These are phyloP conservation scores for Fusarium tupiense DNA, from an alignment of 2,329 filamentous ascomycete genomes.

Conservation along the genomic window DNA sequence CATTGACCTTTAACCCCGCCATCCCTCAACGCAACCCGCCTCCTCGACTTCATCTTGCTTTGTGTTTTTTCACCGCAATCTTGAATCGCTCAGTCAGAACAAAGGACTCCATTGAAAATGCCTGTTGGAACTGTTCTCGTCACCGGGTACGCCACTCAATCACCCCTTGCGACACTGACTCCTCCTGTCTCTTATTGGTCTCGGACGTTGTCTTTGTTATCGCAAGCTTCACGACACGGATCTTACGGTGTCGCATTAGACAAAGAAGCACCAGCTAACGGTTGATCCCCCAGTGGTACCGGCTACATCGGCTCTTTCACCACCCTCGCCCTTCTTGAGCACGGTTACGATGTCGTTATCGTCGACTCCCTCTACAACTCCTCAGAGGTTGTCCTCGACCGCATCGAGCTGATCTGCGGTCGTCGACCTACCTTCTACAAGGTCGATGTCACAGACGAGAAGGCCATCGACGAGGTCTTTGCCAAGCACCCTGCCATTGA, in stretches of 20 bases:
- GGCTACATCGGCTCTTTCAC: constrained; percentile 99
- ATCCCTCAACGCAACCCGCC: constrained; percentile 21
- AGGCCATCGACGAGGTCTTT: constrained; percentile 86
- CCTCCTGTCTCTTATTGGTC: constrained; percentile 2
- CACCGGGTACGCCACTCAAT: constrained; percentile 73
- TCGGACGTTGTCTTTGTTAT: constrained; percentile 17
- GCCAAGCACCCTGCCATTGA: constrained; percentile 90
- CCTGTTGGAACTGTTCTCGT: constrained; percentile 87
- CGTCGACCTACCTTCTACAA: constrained; percentile 88
- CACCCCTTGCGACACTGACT: constrained; percentile 26
- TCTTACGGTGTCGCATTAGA: constrained; percentile 15
- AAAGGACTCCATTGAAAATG: constrained; percentile 62
- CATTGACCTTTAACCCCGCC: constrained; percentile 29
- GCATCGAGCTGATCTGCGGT: constrained; percentile 92
- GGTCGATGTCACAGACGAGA: constrained; percentile 87
- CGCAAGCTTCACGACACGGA: constrained; percentile 17
- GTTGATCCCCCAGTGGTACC: constrained; percentile 74
- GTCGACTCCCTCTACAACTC: constrained; percentile 98
- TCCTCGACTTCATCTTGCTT: constrained; percentile 14
- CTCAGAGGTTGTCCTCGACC: constrained; percentile 87
- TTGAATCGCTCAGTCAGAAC: constrained; percentile 28
- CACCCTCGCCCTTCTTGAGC: constrained; percentile 86
- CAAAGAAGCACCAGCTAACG: constrained; percentile 36
- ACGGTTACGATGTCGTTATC: constrained; percentile 96
- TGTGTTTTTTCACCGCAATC: constrained; percentile 34